Conservation (phyloP, 1,139 yeast species). For the Zhuliangozyma blackwelliae region DNA sequence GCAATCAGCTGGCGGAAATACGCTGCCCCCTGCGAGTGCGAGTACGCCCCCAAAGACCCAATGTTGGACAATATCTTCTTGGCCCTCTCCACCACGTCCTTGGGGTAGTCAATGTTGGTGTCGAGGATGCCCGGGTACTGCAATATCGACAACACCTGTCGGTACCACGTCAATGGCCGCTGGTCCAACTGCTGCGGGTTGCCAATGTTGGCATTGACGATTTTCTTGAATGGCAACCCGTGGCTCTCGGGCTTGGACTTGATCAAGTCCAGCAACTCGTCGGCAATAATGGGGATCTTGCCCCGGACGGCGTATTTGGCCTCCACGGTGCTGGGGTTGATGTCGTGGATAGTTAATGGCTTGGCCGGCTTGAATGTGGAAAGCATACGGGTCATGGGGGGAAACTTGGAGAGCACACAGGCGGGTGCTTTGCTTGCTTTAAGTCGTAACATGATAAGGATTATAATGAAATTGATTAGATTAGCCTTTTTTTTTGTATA, state of each 20-base stretch:
- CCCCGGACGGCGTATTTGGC: slow-evolving; percentile 98
- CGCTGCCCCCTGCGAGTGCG: slow-evolving; percentile 84
- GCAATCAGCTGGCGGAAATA: slow-evolving; percentile 75
- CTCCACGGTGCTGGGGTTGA: slow-evolving; percentile 69
- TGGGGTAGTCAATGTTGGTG: slow-evolving; percentile 44
- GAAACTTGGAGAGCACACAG: no score
- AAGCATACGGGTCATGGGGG: slow-evolving; percentile 1
- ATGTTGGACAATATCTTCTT: slow-evolving; percentile 51
- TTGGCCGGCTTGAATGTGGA: slow-evolving; percentile 19
- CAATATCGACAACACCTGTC: slow-evolving; percentile 80
- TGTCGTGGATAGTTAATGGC: slow-evolving; percentile 33
- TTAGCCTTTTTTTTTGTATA: no score
- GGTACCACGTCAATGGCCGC: slow-evolving; percentile 88
- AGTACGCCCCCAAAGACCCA: slow-evolving; percentile 91
- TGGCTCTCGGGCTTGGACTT: slow-evolving; percentile 47
- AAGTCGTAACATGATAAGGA: neutral
- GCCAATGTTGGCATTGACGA: slow-evolving; percentile 90
- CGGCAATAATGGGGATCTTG: slow-evolving; percentile 87
- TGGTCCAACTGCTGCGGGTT: slow-evolving; percentile 97
- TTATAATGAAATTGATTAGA: neutral
- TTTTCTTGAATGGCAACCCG: slow-evolving; percentile 69
- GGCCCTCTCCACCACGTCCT: slow-evolving; percentile 76
- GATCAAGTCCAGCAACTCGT: slow-evolving; percentile 58
- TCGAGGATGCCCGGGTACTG: slow-evolving; percentile 74
- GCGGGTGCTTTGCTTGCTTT: no score